A percentile compares a stretch with the other conserved stretches of the same genome.
phyloP scores from a whole-genome alignment of 1,284 basidiomycete species.

The Bjerkandera adusta region DNA sequence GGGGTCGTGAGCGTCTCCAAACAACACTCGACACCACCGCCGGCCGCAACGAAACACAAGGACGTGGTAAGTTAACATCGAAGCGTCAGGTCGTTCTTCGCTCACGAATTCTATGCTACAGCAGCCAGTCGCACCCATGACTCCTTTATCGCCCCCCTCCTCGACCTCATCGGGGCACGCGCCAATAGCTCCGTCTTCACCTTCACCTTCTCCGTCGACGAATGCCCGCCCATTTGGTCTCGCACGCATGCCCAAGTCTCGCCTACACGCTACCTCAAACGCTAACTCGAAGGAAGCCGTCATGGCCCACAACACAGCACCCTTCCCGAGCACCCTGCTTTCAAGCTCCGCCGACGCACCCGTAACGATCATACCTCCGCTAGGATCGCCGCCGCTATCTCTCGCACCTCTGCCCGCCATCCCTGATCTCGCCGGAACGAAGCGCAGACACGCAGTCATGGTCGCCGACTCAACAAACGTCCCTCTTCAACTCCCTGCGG shows the following conservation, averaged over 20 bases:
- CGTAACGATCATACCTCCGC: constrained; percentile 21
- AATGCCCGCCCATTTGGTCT: not conserved
- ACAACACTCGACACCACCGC: not conserved
- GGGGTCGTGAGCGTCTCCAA: not conserved
- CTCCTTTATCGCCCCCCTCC: constrained; percentile 4
- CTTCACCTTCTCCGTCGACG: constrained; percentile 3
- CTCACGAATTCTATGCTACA: too few species aligned
- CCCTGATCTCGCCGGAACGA: constrained; percentile 3
- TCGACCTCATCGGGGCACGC: constrained; percentile 1
- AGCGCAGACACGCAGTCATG: constrained; percentile 11
- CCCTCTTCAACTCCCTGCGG: not conserved
- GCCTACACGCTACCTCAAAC: constrained; percentile 3
- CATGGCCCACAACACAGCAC: not conserved
- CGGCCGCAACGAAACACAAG: not conserved
- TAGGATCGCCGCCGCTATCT: not conserved
- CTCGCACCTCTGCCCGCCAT: not conserved
- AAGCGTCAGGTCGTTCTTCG: too few species aligned
- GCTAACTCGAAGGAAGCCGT: constrained; percentile 9
- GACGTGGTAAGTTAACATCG: not conserved
- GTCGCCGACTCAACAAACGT: constrained; percentile 2
- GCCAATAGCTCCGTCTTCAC: not conserved
- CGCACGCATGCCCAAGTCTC: not conserved
- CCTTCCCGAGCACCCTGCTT: constrained; percentile 7
- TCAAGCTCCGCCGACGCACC: constrained; percentile 23
- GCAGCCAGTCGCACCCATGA: constrained; percentile 4